Evolutionary conservation across 306 rosid species (phyloP), one percentile per base, ranked within the genome.

Genomic region (Citrullus colocynthis): DNA sequence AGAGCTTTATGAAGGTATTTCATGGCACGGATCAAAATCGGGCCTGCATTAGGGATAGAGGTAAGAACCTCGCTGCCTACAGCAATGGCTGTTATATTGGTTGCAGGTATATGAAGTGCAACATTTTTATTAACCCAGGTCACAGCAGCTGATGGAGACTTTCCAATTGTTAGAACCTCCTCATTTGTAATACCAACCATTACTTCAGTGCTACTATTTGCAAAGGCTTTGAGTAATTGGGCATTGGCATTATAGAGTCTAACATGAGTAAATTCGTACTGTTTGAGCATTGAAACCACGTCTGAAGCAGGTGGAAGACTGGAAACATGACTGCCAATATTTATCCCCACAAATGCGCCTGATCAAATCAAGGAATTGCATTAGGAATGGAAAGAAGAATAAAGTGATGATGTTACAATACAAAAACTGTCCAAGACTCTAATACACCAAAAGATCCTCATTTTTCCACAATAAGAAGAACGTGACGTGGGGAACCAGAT

Each of bases 271-370:
- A 93, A 87, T 82, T 88, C 87, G 86, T 88, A 85, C 49, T 91
- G 83, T 85, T 83, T 88, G 76, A 93, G 92, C 54, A 88, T 90
- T 2, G 93, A 80, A 76, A 91, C 88, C 4, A 86, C 81, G 45
- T 88, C 82, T 80, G 87, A 36, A 42, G 90, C 91, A 20, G 88
- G 88, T 83, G 98, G 98, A 63, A 91, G 85, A 79, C 84, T 85
- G 6, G 97, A 83, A 34, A 91, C 89, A 75, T 87, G 88, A n/a
- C 90, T 91, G 52, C 97, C 98, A 51, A 93, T 87, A 83, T 91
- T 93, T 70, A 93, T 82, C 74, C 98, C 98, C 30, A 93, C 85
- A 76, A 88, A 93, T 76, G 97, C 91, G 84, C 98, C 98, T 93
- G 74, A 81, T 85, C 83, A 57, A 78, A 77, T 71, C 44, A 54